Evolutionary conservation across 257 asterid species (phyloP), one percentile per base, ranked within the genome.

Genomic region (Lavandula angustifolia): DNA sequence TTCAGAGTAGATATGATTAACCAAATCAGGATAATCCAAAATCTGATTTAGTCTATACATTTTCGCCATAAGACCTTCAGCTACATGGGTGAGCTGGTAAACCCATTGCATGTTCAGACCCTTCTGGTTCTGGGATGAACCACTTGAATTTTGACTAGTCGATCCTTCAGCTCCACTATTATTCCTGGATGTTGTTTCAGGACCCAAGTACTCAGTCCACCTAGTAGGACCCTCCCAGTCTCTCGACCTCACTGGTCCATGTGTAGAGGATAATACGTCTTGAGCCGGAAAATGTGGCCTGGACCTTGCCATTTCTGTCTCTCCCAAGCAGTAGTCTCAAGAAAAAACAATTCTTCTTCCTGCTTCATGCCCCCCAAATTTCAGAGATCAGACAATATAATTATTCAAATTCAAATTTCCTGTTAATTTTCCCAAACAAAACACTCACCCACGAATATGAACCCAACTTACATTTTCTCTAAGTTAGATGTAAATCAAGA

Each of bases 101-200:
- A 89, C 91, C 97, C 95, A 94, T 75, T 85, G 97, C 94, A 94
- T 84, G 86, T 87, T 94, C 85, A 94, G 76, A 49, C 96, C 96
- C 87, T 90, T 92, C 31, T 76, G 87, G 31, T 90, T 92, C 14
- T 76, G 87, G 22, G 81, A 75, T 47, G 88, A 72, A 44, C 85
- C 76, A 51, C 77, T 72, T 8, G 88, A 73, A 68, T 77, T 78
- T 13, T 82, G 95, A 62, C 71, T 73, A 5, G 82, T 13, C 12
- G 16, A 40, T 34, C 81, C 84, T 49, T 89, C 94, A 48, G 81
- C 72, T 10, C 78, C 89, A 61, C 84, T 86, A 74, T 81, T 82
- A 70, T 60, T 80, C 70, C 81, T 81, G 68, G 84, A 62, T 35
- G 71, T 81, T 46, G 80, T 62, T 46, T 87, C 97, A 67, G 80